Percentiles rank a stretch among this genome's conserved stretches.
phyloP scores from a whole-genome alignment of 345 rosid species.

The Pugionium cornutum region DNA sequence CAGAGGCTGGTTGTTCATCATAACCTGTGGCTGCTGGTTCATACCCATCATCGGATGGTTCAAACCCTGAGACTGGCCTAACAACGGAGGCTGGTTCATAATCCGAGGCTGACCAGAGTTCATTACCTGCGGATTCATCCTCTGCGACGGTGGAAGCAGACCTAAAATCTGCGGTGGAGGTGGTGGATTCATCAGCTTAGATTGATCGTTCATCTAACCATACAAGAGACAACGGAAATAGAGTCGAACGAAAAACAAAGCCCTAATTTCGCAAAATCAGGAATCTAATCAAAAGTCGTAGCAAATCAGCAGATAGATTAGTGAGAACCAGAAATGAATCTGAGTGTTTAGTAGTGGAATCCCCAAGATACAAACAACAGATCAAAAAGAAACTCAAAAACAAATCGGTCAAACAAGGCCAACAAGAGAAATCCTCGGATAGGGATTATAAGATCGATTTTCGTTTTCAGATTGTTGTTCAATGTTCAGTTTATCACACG shows the following conservation, averaged over 20 bases:
- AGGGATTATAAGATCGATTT: conserved; percentile 8
- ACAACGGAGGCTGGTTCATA: conserved; percentile 48
- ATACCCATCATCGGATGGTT: conserved; percentile 43
- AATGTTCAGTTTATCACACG: conserved; percentile 19
- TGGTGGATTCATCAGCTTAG: conserved; percentile 54
- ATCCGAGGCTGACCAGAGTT: conserved; percentile 45
- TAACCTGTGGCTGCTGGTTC: conserved; percentile 47
- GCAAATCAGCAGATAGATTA: conserved; percentile 31
- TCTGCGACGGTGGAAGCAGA: conserved; percentile 41
- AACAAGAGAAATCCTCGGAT: conserved; percentile 15
- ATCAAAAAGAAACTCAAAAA: conserved; percentile 1
- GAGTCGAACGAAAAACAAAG: not conserved
- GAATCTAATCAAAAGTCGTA: not conserved
- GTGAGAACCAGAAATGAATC: conserved; percentile 16
- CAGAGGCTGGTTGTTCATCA: conserved; percentile 48
- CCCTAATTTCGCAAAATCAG: conserved; percentile 27
- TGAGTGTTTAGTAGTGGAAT: conserved; percentile 23
- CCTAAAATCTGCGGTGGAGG: conserved; percentile 49
- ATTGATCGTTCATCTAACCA: conserved; percentile 56
- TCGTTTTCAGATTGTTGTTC: conserved; percentile 2
- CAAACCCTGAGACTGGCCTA: conserved; percentile 46
- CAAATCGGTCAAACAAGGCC: conserved; percentile 13
- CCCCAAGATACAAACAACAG: conserved; percentile 12
- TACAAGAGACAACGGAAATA: not conserved
- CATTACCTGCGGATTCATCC: conserved; percentile 46